phyloP scores from a whole-genome alignment of 345 rosid species.

The Citrus australasica region DNA sequence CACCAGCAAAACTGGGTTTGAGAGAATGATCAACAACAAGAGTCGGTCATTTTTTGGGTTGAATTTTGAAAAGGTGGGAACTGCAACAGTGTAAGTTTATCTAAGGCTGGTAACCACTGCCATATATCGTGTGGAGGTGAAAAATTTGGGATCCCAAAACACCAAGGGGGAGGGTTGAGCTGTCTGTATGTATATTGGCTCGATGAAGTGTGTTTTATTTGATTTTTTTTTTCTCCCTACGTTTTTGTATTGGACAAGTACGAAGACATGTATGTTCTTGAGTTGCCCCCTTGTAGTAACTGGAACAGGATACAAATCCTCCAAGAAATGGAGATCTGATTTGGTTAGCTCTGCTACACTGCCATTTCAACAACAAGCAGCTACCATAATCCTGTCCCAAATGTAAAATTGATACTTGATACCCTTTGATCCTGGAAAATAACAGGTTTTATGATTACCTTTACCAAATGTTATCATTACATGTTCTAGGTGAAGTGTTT shows the following conservation, averaged over 20 bases:
- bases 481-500: not conserved
- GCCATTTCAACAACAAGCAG: not conserved
- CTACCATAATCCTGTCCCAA: not conserved
- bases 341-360: not conserved
- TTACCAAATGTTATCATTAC: not conserved
- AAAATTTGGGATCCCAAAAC: not conserved
- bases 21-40: not conserved
- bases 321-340: not conserved
- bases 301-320: not conserved
- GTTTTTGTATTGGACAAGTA: not conserved
- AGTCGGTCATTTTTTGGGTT: not conserved
- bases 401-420: not conserved
- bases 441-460: not conserved
- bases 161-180: not conserved
- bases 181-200: not conserved
- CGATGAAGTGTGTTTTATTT: not conserved
- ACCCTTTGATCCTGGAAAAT: not conserved
- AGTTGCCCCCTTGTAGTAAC: not conserved
- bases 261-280: not conserved
- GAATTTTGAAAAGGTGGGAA: not conserved
- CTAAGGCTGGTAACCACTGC: not conserved
- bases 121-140: not conserved
- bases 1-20: not conserved
- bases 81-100: not conserved
- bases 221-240: not conserved